Percentiles rank a stretch among this genome's conserved stretches.
phyloP scores from a whole-genome alignment of 306 rosid species.

The Cajanus cajan region DNA sequence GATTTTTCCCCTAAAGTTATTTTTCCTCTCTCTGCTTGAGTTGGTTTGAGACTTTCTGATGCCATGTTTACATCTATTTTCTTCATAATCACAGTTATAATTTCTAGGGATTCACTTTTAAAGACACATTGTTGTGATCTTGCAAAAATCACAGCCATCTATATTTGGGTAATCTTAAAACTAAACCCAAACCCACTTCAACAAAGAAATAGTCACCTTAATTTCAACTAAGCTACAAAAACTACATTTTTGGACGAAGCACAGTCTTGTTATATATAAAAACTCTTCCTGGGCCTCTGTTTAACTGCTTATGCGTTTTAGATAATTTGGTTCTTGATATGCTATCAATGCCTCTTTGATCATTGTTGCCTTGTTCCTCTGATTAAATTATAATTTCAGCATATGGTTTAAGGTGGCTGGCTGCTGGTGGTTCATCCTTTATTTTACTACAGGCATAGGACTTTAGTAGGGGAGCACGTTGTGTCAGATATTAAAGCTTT shows the following conservation, averaged over 20 bases:
- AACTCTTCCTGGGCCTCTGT: neutral
- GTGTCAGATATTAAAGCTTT: neutral
- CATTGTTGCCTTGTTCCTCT: neutral
- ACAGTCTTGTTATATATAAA: neutral
- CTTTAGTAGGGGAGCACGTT: neutral
- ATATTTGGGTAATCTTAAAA: slow-evolving; percentile 21
- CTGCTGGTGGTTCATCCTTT: slow-evolving; percentile 8
- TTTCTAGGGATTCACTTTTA: slow-evolving; percentile 4
- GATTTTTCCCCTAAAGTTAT: neutral
- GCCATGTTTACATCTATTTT: slow-evolving; percentile 15
- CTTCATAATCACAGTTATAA: slow-evolving; percentile 16
- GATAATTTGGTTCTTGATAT: slow-evolving; percentile 15
- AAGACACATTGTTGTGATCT: slow-evolving; percentile 1
- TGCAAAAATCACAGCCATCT: neutral
- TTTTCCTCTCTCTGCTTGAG: slow-evolving; percentile 14
- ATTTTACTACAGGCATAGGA: neutral
- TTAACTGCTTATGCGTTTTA: slow-evolving; percentile 8
- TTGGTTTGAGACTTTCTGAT: slow-evolving; percentile 25
- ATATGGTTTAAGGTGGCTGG: neutral
- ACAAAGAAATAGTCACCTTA: slow-evolving; percentile 17
- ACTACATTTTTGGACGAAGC: slow-evolving; percentile 1
- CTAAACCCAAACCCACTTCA: neutral
- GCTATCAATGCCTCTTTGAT: slow-evolving; percentile 1
- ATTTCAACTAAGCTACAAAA: neutral
- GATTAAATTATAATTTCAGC: slow-evolving; percentile 1